These are phyloP conservation scores for Farysia itapuensis DNA, from an alignment of 1,284 basidiomycete species.

Conservation along the genomic window DNA sequence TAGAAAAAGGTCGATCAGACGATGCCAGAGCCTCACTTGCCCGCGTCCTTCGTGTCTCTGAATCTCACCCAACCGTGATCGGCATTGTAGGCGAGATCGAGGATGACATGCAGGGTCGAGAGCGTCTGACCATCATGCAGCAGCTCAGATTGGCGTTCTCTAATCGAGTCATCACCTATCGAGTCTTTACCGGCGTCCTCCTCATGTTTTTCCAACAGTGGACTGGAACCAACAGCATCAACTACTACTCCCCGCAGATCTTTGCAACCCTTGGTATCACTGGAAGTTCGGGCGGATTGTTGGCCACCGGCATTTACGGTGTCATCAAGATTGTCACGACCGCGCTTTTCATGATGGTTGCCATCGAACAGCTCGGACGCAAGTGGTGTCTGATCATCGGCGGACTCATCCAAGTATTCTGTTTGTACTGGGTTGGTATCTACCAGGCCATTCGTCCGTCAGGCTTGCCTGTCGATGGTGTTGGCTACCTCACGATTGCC, in stretches of 20 bases:
- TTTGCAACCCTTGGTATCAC: constrained; percentile 50
- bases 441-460: constrained; percentile 29
- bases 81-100: constrained; percentile 30
- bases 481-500: constrained; percentile 28
- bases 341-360: constrained; percentile 22
- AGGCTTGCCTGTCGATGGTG: constrained; percentile 21
- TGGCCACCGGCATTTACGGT: constrained; percentile 39
- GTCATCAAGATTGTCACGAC: constrained; percentile 37
- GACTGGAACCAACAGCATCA: constrained; percentile 38
- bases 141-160: constrained; percentile 62
- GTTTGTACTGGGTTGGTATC: constrained; percentile 32
- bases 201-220: constrained; percentile 50
- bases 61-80: constrained; percentile 12
- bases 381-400: constrained; percentile 39
- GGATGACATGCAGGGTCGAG: constrained; percentile 47
- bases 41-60: constrained; percentile 8
- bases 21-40: constrained; percentile 19
- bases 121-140: constrained; percentile 35
- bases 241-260: constrained; percentile 45
- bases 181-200: constrained; percentile 43
- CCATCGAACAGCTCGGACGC: constrained; percentile 37
- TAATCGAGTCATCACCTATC: constrained; percentile 59
- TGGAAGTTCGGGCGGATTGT: constrained; percentile 31
- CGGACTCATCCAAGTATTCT: constrained; percentile 27
- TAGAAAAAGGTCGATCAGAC: constrained; percentile 29